Evolutionary conservation across 148 eudicot species (phyloP), one percentile per base, ranked within the genome.

Genomic region (Arctostaphylos glauca): DNA sequence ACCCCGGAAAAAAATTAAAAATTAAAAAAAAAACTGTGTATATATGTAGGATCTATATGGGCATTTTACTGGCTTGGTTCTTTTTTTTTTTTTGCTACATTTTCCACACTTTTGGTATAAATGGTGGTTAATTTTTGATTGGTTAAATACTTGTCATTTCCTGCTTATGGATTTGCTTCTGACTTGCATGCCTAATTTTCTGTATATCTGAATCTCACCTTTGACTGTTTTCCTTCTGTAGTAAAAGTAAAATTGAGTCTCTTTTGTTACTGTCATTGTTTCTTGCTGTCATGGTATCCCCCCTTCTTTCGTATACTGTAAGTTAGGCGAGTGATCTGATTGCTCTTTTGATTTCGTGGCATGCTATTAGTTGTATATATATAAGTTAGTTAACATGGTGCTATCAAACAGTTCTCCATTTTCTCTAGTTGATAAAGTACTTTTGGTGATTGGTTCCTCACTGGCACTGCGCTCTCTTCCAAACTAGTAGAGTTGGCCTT

Each of bases 171-270:
- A 43, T 84, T 12, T 66, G 7, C 48, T 58, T 56, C 13, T 73
- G 76, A 46, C 14, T 46, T 73, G 76, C 55, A 8, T 67, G 71
- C 38, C 43, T 49, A 52, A 64, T 64, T 66, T 79, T 80, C 19
- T 62, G 76, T 18, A n/a, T 3, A 25, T 82, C 21, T 16, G 60
- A 21, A 60, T 15, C 53, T 52, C 80, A 4, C 55, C 64, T 68
- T 15, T 23, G 6, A 47, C 12, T 53, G 16, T 38, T 43, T 9
- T 49, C 53, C 78, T 44, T 66, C 23, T 47, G 38, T 53, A 7
- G 9, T 66, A 14, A 14, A 56, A 54, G 60, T 81, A 55, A 82
- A 64, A 82, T 76, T n/a, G n/a, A n/a, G n/a, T n/a, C n/a, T 83
- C 73, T 82, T 83, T 85, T 38, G 55, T 55, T 9, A 41, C 41